These are phyloP conservation scores for Globisporangium cederbergense DNA, from an alignment of 352 stramenopile species.

Conservation along the genomic window DNA sequence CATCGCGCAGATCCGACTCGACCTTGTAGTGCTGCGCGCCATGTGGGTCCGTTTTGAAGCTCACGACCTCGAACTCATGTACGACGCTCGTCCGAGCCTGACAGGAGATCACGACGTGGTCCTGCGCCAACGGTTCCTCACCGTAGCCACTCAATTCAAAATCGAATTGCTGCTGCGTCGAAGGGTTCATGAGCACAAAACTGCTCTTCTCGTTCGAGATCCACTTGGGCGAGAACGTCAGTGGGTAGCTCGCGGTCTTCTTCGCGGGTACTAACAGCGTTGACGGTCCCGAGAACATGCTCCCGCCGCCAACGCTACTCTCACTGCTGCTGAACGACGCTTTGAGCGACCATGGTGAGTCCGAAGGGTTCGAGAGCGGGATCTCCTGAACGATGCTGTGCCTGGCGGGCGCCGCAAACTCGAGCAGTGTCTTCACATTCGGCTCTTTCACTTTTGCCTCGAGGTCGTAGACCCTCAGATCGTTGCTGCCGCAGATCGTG, in stretches of 20 bases:
- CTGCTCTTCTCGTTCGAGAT: slow-evolving; percentile 68
- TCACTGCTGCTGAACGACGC: slow-evolving; percentile 40
- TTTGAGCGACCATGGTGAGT: slow-evolving; percentile 80
- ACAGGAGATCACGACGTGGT: slow-evolving; percentile 83
- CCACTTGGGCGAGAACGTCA: slow-evolving; percentile 84
- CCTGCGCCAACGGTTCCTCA: slow-evolving; percentile 89
- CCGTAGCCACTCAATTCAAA: slow-evolving; percentile 84
- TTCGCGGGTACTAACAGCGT: slow-evolving; percentile 72
- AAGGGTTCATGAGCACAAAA: slow-evolving; percentile 76
- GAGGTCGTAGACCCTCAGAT: slow-evolving; percentile 84
- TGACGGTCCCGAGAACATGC: slow-evolving; percentile 69
- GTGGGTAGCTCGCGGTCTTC: slow-evolving; percentile 60
- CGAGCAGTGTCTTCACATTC: slow-evolving; percentile 80
- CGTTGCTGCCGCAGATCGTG: slow-evolving; percentile 55
- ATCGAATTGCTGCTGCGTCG: slow-evolving; percentile 86
- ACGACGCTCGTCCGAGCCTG: slow-evolving; percentile 82
- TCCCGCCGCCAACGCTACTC: slow-evolving; percentile 17
- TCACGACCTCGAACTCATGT: slow-evolving; percentile 76
- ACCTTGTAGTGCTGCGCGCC: slow-evolving; percentile 70
- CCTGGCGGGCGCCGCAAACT: slow-evolving; percentile 85
- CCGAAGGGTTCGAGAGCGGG: slow-evolving; percentile 85
- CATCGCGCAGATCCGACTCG: slow-evolving; percentile 91
- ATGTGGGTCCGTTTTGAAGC: slow-evolving; percentile 39
- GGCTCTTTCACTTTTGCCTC: slow-evolving; percentile 84
- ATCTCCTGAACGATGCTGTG: slow-evolving; percentile 91